Percentiles rank a stretch among this genome's conserved stretches.
Evolutionary conservation across 768 basidiomycete genomes (phyloP).

Genomic region (Naganishia antarctica): DNA sequence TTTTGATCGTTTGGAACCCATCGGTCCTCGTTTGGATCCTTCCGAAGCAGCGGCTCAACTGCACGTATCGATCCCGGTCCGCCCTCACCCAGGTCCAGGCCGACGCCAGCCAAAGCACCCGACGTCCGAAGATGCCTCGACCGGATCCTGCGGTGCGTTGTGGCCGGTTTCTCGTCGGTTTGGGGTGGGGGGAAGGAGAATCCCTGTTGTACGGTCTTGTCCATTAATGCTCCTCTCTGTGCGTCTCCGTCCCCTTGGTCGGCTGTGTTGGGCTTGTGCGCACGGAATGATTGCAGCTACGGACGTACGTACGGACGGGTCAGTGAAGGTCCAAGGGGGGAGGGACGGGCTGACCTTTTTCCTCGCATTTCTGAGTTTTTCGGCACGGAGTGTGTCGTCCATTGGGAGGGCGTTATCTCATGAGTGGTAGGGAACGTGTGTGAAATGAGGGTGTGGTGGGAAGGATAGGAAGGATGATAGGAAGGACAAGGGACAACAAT

Average conservation of each 20-base stretch:
- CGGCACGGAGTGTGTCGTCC: background rate
- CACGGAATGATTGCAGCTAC: conserved; percentile 10
- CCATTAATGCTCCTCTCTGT: background rate
- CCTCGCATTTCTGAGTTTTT: conserved; percentile 8
- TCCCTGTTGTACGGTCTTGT: background rate
- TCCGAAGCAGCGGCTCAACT: background rate
- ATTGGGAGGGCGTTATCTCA: no score
- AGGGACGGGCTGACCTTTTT: conserved; percentile 8
- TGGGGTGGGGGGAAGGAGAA: no score
- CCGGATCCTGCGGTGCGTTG: no score
- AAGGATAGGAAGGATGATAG: no score
- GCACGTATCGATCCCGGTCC: conserved; percentile 10
- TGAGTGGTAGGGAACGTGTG: no score
- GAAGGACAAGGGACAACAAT: no score
- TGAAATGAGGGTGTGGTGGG: no score
- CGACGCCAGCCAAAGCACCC: background rate
- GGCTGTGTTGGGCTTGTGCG: background rate
- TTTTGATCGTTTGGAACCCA: no score
- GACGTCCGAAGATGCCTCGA: background rate
- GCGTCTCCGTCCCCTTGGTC: background rate
- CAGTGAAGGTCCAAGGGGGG: background rate
- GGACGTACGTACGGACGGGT: background rate
- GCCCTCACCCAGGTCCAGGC: background rate
- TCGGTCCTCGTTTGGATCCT: no score
- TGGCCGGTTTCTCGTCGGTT: no score